Base-by-base conservation (phyloP, 768 basidiomycete species). In the Psilocybe subaeruginosa region DNA sequence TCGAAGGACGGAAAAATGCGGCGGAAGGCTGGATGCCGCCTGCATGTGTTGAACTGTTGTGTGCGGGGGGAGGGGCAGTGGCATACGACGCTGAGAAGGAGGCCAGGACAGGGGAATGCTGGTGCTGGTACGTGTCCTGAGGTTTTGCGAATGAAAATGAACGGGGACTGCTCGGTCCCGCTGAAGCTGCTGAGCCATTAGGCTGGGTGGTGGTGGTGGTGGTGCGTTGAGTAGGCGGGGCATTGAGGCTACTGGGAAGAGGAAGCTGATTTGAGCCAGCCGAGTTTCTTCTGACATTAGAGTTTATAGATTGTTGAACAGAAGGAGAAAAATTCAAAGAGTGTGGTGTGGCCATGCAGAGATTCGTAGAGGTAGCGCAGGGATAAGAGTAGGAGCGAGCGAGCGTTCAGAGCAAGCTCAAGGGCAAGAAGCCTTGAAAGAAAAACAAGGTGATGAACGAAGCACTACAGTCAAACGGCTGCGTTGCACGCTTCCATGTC, bases 11-110 rank as follows among this genome's bases (percentile, higher is more conserved):
- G 69, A 93, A 93, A 77, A 93, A 93, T 6, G 89, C 88, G 4
- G 90, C 85, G 8, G 91, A 87, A 14, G 93, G 91, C 58, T 88
- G 85, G 17, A 93, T 89, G 33, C 90, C 91, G 47, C 85, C 84
- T 11, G 87, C 87, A 71, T 92, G 89, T 0, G 89, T 88, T 1
- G 83, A 70, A 56, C 76, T 74, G 50, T 62, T 46, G 51, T 77
- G 71, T 8, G 61, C 63, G 50, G 56, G 56, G 43, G 61, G 59
- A 39, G 19, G 54, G 62, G 56, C 54, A 29, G 61, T 54, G 50
- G 66, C 16, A 33, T 46, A 12, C 19, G 29, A 5, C 7, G 27
- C 33, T 23, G 8, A 52, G n/a, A 48, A 66, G 64, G 60, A 43
- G 50, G 64, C 17, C 49, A 56, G 55, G 55, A 64, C 62, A 19